Percentiles rank a stretch among this genome's conserved stretches.
Conservation (phyloP, 768 basidiomycete species). For the Cyathus striatus region DNA sequence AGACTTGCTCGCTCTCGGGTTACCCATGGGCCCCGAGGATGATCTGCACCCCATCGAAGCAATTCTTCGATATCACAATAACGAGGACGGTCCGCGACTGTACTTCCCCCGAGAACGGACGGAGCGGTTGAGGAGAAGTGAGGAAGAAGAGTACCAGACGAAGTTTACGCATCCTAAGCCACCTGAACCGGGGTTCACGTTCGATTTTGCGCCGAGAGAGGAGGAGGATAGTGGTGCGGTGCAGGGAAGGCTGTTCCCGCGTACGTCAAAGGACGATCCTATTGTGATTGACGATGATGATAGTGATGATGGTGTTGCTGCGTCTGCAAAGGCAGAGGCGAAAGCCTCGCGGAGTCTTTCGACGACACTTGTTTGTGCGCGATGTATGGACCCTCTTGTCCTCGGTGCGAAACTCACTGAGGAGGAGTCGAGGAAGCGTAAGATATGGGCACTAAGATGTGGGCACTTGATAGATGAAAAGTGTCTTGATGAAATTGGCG, state of each 20-base stretch:
- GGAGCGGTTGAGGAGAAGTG: too few relatives aligned
- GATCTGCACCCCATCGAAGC: too few relatives aligned
- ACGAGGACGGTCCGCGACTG: too few relatives aligned
- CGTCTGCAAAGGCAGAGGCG: neutral
- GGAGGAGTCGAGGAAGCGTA: conserved; percentile 37
- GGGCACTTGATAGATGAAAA: conserved; percentile 79
- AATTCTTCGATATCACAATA: too few relatives aligned
- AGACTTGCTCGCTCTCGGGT: too few relatives aligned
- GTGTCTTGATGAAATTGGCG: conserved; percentile 57
- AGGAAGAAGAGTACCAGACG: too few relatives aligned
- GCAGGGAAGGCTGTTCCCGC: conserved; percentile 16
- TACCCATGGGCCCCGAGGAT: too few relatives aligned
- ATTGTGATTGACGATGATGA: conserved; percentile 48
- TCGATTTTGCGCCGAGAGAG: conserved; percentile 53
- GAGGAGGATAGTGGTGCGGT: conserved; percentile 14
- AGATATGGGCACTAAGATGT: conserved; percentile 70
- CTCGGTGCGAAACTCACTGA: conserved; percentile 43
- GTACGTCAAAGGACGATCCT: conserved; percentile 28
- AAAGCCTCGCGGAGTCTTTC: conserved; percentile 16
- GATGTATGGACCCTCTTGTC: conserved; percentile 60
- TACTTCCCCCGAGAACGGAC: too few relatives aligned
- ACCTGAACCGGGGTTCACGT: conserved; percentile 59
- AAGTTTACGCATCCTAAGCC: conserved; percentile 62
- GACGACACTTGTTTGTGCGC: conserved; percentile 59
- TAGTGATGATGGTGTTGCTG: neutral